Base-by-base conservation (phyloP, 106 monocot species). In the Iris macrosiphon region DNA sequence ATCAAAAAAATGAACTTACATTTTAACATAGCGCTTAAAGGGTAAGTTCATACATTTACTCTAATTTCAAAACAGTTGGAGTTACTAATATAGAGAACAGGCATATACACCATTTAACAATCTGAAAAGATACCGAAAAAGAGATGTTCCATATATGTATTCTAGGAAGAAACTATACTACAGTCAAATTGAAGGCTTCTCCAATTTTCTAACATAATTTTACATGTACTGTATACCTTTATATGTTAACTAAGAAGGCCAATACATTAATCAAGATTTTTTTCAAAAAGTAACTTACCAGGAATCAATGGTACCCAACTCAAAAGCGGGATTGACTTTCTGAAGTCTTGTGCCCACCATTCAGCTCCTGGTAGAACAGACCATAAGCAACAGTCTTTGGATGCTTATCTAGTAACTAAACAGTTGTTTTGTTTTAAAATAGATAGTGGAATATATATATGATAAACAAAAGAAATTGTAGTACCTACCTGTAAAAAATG, bases 271-370 rank as follows among this genome's bases (percentile, higher is more conserved):
- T 1, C 23, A 21, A 4, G 21, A 9, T 46, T 46, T 46, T 24
- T 24, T 45, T 19, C 21, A 22, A 3, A 46, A 24, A 9, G 22
- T 20, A 49, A 43, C 72, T 68, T 72, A 85, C 91, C 91, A 56
- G 66, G 70, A 46, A 69, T 4, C 31, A 70, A 24, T 26, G 78
- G 70, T 9, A 85, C 48, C 91, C 78, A 85, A 40, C 72, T 77
- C 54, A 79, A 49, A 53, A 83, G 46, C 24, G 87, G 79, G 21
- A 87, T 52, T 12, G 87, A 74, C 49, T 79, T 82, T 43, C 92
- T 75, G 34, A 92, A 92, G 60, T 79, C 86, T 53, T 92, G 92
- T 17, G 92, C 86, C 92, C 92, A 92, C 92, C 92, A 92, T 70
- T 96, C 85, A 61, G 95, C 85, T 49, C 95, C 95, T 96, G 71